Evolutionary conservation across 257 asterid genomes (phyloP).

Genomic region (Solanum bukasovii): DNA sequence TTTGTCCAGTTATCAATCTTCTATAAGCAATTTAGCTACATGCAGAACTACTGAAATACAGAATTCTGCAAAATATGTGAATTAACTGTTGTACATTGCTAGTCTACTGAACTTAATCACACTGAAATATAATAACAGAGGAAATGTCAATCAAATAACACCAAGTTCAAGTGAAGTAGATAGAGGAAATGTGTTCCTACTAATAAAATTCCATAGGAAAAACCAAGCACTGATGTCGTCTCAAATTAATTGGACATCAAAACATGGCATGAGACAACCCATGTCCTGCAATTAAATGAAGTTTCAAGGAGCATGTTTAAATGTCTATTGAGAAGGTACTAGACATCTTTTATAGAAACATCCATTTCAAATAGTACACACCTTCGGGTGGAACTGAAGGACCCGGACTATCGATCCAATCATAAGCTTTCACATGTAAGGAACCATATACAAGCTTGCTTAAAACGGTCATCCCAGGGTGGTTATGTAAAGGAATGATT

Average conservation of each 20-base stretch:
- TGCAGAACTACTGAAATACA: neutral
- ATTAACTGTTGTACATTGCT: neutral
- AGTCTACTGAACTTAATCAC: neutral
- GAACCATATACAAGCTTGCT: conserved; percentile 97
- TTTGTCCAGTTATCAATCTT: neutral
- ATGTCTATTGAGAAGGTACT: neutral
- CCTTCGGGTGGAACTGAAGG: conserved; percentile 70
- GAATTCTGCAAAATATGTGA: neutral
- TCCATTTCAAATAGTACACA: conserved; percentile 16
- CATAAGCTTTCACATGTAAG: conserved; percentile 81
- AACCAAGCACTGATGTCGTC: neutral
- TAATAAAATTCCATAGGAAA: neutral
- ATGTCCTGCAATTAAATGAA: neutral
- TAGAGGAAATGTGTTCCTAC: neutral
- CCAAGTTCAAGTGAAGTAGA: neutral
- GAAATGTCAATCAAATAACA: neutral
- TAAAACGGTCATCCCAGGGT: conserved; percentile 99
- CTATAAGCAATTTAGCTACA: neutral
- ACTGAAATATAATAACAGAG: neutral
- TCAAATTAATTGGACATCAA: neutral
- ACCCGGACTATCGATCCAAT: conserved; percentile 74
- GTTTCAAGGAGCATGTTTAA: neutral
- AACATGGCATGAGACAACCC: neutral
- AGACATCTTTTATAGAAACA: neutral
- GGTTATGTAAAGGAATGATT: conserved; percentile 92